Base-by-base conservation (phyloP, 768 basidiomycete genomes). In the Multifurca ochricompacta region DNA sequence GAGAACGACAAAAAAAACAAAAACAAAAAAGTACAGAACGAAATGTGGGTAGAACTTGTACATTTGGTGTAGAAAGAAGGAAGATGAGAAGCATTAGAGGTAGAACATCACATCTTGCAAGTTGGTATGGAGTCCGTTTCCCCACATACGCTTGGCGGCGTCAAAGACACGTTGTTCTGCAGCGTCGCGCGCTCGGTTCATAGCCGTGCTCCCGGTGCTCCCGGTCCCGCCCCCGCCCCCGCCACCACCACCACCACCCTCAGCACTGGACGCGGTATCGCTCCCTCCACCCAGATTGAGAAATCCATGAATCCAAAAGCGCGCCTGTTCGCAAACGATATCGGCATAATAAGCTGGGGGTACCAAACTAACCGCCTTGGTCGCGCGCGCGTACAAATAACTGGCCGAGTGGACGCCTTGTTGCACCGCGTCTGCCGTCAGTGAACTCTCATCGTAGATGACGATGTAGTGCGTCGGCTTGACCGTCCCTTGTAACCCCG, bases 311-410 rank as follows among this genome's bases (percentile, higher is more conserved):
- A 91, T 60, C 63, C 89, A 91, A 63, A 75, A 84, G 34, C 88
- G 70, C 0, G 84, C 89, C 9, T 89, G 73, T 68, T 91, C 88
- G 65, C 87, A 90, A 1, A 87, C 89, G 47, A 91, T 68, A 68
- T 91, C 87, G 6, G 87, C 84, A 61, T 88, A 89, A 64, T 88
- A 88, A 0, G 87, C 87, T 0, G 87, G 77, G 0, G 89, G 87
- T 10, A 90, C 75, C 21, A 91, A 71, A 64, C 85, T 88, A 28
- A 93, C 91, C 0, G 88, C 84, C 62, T 87, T 85, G 3, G 88
- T 93, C 0, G 89, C 88, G 4, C 90, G 78, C 0, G 85, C 88
- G 60, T 87, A 93, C 13, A 87, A 71, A 63, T 90, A 91, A 61
- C 81, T 81, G 13, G 74, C 68, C 50, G 80, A 73, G 63, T 91